Percentiles rank a stretch among this genome's conserved stretches.
Conservation (phyloP, 179 eudicot genomes). For the Pouteria campechiana region DNA sequence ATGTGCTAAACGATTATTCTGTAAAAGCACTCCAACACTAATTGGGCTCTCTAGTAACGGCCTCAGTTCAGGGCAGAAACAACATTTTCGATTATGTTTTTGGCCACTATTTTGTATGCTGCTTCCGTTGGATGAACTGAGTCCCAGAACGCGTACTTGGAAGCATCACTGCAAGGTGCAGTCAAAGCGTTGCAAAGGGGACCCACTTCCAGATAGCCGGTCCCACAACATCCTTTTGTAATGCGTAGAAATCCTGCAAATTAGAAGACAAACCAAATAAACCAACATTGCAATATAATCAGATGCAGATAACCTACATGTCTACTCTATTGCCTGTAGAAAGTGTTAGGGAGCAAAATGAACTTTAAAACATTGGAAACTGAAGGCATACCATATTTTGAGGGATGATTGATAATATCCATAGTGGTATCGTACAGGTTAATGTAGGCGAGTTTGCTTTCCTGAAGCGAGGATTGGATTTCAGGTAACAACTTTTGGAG, state of each 20-base stretch:
- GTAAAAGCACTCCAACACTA: no score
- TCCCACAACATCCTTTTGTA: conserved; percentile 54
- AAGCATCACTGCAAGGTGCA: conserved; percentile 29
- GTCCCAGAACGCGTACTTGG: conserved; percentile 48
- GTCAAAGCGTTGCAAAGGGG: conserved; percentile 30
- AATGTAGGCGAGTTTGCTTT: conserved; percentile 17
- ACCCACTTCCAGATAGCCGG: conserved; percentile 34
- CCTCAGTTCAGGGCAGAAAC: no score
- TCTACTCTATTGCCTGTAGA: no score
- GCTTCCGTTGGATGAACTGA: conserved; percentile 52
- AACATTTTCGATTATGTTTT: no score
- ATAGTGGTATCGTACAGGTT: conserved; percentile 10
- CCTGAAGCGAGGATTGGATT: conserved; percentile 14
- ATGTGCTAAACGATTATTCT: no score
- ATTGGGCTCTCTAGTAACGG: no score
- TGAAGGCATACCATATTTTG: conserved; percentile 13
- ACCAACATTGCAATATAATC: no score
- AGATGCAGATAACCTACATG: no score
- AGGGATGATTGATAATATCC: conserved; percentile 10
- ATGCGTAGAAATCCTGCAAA: conserved; percentile 16
- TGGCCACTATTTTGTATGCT: no score
- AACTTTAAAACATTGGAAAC: no score
- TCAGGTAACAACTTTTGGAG: conserved; percentile 17
- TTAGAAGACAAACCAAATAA: no score
- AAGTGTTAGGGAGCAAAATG: no score